Evolutionary conservation across 305 asterid species (phyloP).

Genomic region (Fraxinus sp.): DNA sequence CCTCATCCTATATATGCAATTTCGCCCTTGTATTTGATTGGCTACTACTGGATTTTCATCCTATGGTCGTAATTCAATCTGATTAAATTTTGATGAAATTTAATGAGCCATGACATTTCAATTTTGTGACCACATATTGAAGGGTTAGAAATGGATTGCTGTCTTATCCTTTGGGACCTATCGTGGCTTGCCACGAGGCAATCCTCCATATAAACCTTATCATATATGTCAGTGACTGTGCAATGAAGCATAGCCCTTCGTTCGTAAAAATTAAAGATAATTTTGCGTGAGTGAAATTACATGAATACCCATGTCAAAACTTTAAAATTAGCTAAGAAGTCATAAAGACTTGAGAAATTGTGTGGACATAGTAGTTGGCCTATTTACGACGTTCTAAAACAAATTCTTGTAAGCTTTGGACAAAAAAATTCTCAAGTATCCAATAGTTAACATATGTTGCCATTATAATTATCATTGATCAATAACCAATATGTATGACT

Average conservation of each 20-base stretch:
- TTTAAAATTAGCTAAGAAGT: not conserved
- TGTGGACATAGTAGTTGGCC: not conserved
- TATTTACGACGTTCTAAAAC: not conserved
- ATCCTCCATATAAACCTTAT: slow-evolving; percentile 15
- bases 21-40: slow-evolving; percentile 11
- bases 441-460: not conserved
- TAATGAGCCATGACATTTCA: not conserved
- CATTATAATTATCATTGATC: not conserved
- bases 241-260: slow-evolving; percentile 27
- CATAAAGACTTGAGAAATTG: not conserved
- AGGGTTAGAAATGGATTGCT: slow-evolving; percentile 1
- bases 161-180: slow-evolving; percentile 33
- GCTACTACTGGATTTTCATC: slow-evolving; percentile 17
- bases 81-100: not conserved
- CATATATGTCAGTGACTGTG: slow-evolving; percentile 11
- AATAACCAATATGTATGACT: too few relatives aligned
- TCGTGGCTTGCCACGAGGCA: slow-evolving; percentile 27
- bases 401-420: not conserved
- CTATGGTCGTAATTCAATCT: slow-evolving; percentile 5
- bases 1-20: slow-evolving; percentile 28
- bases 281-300: not conserved
- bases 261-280: not conserved
- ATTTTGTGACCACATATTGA: slow-evolving; percentile 30
- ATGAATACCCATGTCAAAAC: not conserved
- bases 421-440: not conserved